Evolutionary conservation across 768 basidiomycete species (phyloP).

Genomic region (Russula compacta): DNA sequence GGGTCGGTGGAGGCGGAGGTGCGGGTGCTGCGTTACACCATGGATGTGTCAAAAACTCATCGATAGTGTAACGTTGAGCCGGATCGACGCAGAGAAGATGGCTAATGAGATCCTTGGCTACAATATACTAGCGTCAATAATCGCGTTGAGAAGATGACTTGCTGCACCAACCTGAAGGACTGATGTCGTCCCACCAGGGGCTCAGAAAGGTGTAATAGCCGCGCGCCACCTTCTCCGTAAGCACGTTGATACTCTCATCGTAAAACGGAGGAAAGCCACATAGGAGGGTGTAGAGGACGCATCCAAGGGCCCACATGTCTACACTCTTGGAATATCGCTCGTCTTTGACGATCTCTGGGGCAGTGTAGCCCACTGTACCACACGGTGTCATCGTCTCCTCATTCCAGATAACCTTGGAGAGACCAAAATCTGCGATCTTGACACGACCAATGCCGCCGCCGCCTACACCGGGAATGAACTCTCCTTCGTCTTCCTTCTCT

Average conservation of each 20-base stretch:
- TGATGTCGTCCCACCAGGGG: slow-evolving; percentile 99
- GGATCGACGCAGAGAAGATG: slow-evolving; percentile 96
- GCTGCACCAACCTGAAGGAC: slow-evolving; percentile 49
- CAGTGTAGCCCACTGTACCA: slow-evolving; percentile 99
- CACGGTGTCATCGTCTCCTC: slow-evolving; percentile 99
- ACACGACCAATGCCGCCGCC: slow-evolving; percentile 97
- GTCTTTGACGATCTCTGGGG: slow-evolving; percentile 98
- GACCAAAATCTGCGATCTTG: slow-evolving; percentile 98
- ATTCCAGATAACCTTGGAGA: slow-evolving; percentile 97
- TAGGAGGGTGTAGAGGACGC: slow-evolving; percentile 95
- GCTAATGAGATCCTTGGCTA: slow-evolving; percentile 91
- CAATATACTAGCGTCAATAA: slow-evolving; percentile 8
- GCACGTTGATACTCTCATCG: slow-evolving; percentile 95
- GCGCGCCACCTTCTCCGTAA: slow-evolving; percentile 95
- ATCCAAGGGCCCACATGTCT: slow-evolving; percentile 99
- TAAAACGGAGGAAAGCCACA: slow-evolving; percentile 99
- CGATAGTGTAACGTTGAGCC: slow-evolving; percentile 91
- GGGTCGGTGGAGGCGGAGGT: slow-evolving; percentile 58
- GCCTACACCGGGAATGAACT: slow-evolving; percentile 84
- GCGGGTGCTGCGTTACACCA: slow-evolving; percentile 77
- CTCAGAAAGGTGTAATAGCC: slow-evolving; percentile 98
- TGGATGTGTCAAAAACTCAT: slow-evolving; percentile 93
- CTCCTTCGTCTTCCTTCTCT: slow-evolving; percentile 97
- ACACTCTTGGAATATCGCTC: slow-evolving; percentile 95
- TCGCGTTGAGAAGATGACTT: not conserved